Conservation (phyloP, 768 basidiomycete genomes). For the Suillus subaureus region DNA sequence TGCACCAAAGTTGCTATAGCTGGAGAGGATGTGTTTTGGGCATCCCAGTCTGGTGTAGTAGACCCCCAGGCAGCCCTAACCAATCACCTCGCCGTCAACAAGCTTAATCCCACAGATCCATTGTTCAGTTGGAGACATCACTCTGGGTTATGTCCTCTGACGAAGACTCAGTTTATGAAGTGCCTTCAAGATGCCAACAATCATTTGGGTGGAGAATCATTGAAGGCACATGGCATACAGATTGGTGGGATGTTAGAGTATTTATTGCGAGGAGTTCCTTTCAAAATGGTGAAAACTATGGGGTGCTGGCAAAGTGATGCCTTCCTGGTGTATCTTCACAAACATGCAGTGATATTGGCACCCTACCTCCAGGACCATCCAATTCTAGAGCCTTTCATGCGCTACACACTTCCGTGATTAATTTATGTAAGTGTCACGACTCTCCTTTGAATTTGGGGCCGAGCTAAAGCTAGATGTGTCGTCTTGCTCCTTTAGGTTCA, state of each 20-base stretch:
- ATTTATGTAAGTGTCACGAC: too few species aligned
- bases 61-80: not conserved
- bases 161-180: not conserved
- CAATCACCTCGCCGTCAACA: not conserved
- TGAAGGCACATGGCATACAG: slow-evolving; percentile 22
- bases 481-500: too few species aligned
- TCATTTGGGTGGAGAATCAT: not conserved
- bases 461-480: too few species aligned
- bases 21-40: not conserved
- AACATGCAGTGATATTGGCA: slow-evolving; percentile 31
- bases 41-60: not conserved
- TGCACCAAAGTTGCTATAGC: not conserved
- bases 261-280: slow-evolving; percentile 27
- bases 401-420: slow-evolving; percentile 8
- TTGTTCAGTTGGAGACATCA: slow-evolving; percentile 10
- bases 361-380: slow-evolving; percentile 28
- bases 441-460: too few species aligned
- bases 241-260: slow-evolving; percentile 33
- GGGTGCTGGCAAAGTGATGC: slow-evolving; percentile 37
- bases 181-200: not conserved
- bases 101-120: not conserved
- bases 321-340: slow-evolving; percentile 30
- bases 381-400: not conserved
- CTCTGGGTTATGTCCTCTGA: not conserved
- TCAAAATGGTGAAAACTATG: slow-evolving; percentile 34